These are phyloP conservation scores for Mucuna pruriens DNA, from an alignment of 306 rosid genomes.

Conservation along the genomic window DNA sequence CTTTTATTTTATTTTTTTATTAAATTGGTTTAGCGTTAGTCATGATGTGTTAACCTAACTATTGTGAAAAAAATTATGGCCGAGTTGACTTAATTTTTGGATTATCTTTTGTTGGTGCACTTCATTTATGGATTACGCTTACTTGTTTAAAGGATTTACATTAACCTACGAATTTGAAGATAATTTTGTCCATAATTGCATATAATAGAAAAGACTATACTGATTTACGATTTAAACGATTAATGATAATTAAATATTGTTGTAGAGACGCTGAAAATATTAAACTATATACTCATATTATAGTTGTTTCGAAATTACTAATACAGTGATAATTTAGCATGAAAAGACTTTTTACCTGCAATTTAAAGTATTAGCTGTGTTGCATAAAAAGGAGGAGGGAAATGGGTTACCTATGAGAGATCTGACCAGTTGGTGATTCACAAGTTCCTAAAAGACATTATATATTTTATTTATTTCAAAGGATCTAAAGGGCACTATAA, in stretches of 20 bases:
- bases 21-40: neutral
- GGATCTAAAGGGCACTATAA: constrained; percentile 32
- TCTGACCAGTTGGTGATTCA: constrained; percentile 33
- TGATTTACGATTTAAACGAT: neutral
- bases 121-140: neutral
- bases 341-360: constrained; percentile 13
- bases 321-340: neutral
- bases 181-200: neutral
- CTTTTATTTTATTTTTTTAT: neutral
- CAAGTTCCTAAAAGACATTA: constrained; percentile 9
- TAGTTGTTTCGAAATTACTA: neutral
- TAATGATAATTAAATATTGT: neutral
- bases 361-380: neutral
- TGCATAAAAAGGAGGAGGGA: neutral
- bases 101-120: neutral
- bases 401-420: constrained; percentile 31
- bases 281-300: neutral
- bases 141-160: neutral
- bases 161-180: neutral
- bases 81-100: too few species aligned
- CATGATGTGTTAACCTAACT: neutral
- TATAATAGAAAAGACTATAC: neutral
- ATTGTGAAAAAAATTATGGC: too few species aligned
- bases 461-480: neutral
- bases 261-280: neutral